Evolutionary conservation across 2,329 filamentous ascomycete genomes (phyloP), one percentile per base, ranked within the genome.

Genomic region (Hymenoscyphus fraxineus): DNA sequence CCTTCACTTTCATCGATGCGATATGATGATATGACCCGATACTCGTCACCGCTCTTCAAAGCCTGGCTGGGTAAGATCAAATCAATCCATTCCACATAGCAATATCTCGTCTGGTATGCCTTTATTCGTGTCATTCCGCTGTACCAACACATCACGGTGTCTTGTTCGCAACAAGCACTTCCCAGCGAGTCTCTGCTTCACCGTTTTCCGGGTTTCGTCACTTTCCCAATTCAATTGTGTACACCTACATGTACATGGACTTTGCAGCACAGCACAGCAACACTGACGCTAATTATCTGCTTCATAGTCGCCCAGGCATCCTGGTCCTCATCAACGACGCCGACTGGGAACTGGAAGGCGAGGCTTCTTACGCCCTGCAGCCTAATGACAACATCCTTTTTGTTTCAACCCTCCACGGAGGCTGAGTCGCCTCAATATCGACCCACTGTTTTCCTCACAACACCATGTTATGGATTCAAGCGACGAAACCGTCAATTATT

Each of bases 301-400:
- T 60, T 60, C 64, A 38, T 58, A 98, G 94, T 66, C 93, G 95
- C 61, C 95, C 95, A 5, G 95, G 95, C 2, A 97, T 99, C 76
- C 85, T 99, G 55, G 94, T 97, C 35, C 83, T 99, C 64, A 96
- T 99, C 77, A 99, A 99, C 76, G 95, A 99, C 72, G 92, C 93
- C 32, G 95, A 99, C 77, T 99, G 95, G 95, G 95, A 98, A 77
- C 85, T 99, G 13, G 95, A 98, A 78, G 95, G 93, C 19, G 94
- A 98, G 78, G 93, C 95, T 75, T 84, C 87, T 69, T 98, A 98
- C 75, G 88, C 93, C 78, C 79, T 99, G 64, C 88, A 94, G 78
- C 78, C 82, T 67, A 85, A 88, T 65, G 95, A 99, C 80, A 94
- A 91, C 75, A 91, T 99, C 71, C 82, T 98, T 69, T 99, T 99